Evolutionary conservation across 176 grass and related monocot species (phyloP), one percentile per base, ranked within the genome.

Genomic region (Oryza nivara): DNA sequence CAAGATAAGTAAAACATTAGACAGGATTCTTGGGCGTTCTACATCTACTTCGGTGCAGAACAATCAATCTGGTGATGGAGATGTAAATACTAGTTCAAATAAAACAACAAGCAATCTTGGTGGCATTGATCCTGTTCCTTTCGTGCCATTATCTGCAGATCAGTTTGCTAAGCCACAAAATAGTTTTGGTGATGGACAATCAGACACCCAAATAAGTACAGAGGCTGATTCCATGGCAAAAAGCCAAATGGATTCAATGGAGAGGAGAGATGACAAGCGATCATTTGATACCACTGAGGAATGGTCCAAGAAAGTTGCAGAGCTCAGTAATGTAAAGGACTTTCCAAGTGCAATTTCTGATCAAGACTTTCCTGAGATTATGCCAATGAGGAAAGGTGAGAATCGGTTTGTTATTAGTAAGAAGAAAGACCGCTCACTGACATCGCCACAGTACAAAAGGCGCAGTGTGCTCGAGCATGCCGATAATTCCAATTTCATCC

Each of bases 361-460:
- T 80, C 80, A 95, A 34, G 72, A 90, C 26, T 83, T 92, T 47
- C 95, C 91, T 25, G 91, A 93, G 73, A 88, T 84, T 74, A 96
- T 99, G 96, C 96, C 93, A 12, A 88, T 94, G 67, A 87, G 89
- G 67, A 99, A 94, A 84, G 93, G 96, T 46, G 93, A 96, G 86
- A 96, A 91, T 23, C 88, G 89, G 26, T 99, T 99, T 89, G 88
- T 99, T 60, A 81, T 94, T 73, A 94, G 93, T 75, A 99, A 93
- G 80, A 99, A 98, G 81, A 98, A 95, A 54, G 96, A 99, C 25
- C 87, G 83, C 20, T 89, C 93, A 14, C 54, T 95, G 65, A 86
- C 83, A 68, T 92, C 93, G 75, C 91, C 82, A 19, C 96, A 92
- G 22, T 90, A 99, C 81, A 94, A 99, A 81, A 96, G 88, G 71